These are phyloP conservation scores for Stagonosporopsis vannaccii DNA, from an alignment of 2,329 filamentous ascomycete species.

Conservation along the genomic window DNA sequence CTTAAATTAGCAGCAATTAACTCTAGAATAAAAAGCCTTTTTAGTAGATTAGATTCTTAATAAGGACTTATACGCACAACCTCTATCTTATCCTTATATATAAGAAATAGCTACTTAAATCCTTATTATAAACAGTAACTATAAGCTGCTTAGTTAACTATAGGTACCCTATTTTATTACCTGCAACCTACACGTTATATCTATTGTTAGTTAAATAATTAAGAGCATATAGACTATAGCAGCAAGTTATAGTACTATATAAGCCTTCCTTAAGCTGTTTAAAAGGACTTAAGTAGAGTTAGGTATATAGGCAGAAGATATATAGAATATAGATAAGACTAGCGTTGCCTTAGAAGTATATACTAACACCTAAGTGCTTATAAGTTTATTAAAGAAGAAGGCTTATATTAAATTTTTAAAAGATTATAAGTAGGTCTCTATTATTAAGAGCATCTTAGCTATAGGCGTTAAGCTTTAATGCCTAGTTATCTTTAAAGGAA, in stretches of 20 bases:
- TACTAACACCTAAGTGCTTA: no score
- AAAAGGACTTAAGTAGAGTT: constrained; percentile 11
- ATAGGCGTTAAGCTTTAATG: constrained; percentile 10
- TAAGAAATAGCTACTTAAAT: constrained; percentile 25
- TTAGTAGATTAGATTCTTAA: constrained; percentile 29
- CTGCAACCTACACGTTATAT: constrained; percentile 21
- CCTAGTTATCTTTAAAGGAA: constrained; percentile 26
- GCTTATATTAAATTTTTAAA: constrained; percentile 26
- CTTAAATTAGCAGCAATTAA: constrained; percentile 23
- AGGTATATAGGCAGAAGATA: constrained; percentile 21
- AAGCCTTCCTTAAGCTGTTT: constrained; percentile 22
- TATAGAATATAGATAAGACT: constrained; percentile 24
- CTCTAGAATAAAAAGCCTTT: constrained; percentile 22
- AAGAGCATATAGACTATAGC: constrained; percentile 11
- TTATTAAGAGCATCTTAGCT: constrained; percentile 22
- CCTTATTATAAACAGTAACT: constrained; percentile 20
- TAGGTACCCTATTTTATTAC: constrained; percentile 23
- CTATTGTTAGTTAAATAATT: constrained; percentile 19
- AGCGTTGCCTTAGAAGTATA: no score
- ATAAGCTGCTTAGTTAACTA: constrained; percentile 16
- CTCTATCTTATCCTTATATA: constrained; percentile 18
- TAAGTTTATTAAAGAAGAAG: constrained; percentile 20
- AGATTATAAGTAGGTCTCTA: constrained; percentile 27
- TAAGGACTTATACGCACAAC: constrained; percentile 19
- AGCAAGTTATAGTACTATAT: constrained; percentile 17